Conservation (phyloP, 2,329 filamentous ascomycete species). For the Phyllosticta citrichinensis region DNA sequence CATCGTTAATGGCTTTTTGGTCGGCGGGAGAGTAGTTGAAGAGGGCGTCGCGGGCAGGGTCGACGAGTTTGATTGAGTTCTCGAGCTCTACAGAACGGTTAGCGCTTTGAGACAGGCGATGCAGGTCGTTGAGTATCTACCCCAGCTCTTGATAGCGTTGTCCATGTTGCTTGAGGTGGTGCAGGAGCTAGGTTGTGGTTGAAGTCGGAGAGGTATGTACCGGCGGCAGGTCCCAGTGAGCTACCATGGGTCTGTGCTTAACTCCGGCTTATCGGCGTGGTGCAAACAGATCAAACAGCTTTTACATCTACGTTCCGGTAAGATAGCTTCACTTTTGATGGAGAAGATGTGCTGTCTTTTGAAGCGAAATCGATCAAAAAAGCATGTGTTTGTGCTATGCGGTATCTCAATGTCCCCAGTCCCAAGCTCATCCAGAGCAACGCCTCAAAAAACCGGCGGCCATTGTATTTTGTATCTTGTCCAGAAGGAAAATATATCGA, state of each 20-base stretch:
- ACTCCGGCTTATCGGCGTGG: not conserved
- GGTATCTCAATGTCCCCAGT: no score
- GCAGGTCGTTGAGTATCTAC: conserved; percentile 28
- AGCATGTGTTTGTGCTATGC: no score
- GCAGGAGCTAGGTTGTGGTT: not conserved
- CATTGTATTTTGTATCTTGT: no score
- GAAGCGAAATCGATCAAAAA: no score
- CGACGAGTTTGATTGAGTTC: conserved; percentile 70
- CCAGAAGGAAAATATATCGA: no score
- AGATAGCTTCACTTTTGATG: no score
- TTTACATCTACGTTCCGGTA: not conserved
- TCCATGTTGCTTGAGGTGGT: conserved; percentile 34
- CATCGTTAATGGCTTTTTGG: conserved; percentile 55
- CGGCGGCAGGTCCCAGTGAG: not conserved
- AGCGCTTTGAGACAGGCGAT: conserved; percentile 10
- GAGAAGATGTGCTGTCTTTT: no score
- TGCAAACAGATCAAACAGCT: conserved; percentile 6
- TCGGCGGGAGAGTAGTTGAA: conserved; percentile 67
- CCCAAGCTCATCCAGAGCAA: no score
- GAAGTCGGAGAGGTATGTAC: not conserved
- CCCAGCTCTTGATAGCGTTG: conserved; percentile 51
- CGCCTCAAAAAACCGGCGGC: no score
- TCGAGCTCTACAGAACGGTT: conserved; percentile 58
- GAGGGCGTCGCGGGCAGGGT: conserved; percentile 79
- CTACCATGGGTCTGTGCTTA: conserved; percentile 6